Evolutionary conservation across 331 rosid species (phyloP).

Genomic region (Rosa hybrid): DNA sequence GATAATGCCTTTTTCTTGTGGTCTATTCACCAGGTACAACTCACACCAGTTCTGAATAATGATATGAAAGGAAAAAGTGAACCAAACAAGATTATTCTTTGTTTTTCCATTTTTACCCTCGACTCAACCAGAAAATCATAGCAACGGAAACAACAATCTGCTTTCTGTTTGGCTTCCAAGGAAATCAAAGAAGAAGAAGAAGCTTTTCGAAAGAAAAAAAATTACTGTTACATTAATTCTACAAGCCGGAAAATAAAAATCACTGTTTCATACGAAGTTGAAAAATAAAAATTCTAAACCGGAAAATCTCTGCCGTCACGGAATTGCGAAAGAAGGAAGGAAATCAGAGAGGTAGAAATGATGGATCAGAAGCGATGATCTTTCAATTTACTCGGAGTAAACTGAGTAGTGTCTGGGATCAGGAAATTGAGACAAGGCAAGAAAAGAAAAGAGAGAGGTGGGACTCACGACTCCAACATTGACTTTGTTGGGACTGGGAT

Average conservation of each 20-base stretch:
- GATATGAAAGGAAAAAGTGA: background rate
- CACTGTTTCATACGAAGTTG: background rate
- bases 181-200: background rate
- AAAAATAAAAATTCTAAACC: background rate
- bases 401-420: background rate
- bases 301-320: background rate
- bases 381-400: background rate
- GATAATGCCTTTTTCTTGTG: background rate
- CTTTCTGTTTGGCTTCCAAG: background rate
- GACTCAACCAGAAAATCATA: background rate
- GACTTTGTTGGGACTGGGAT: conserved; percentile 84
- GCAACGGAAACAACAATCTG: background rate
- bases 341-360: background rate
- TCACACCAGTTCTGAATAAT: too few species aligned
- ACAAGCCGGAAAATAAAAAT: background rate
- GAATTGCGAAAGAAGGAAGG: background rate
- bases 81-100: background rate
- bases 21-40: background rate
- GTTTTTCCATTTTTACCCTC: background rate
- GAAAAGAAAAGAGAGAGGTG: conserved; percentile 9
- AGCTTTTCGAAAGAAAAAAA: too few species aligned
- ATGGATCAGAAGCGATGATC: background rate
- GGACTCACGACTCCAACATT: conserved; percentile 92
- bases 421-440: background rate
- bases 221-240: background rate